Evolutionary conservation across 139 green algal genomes (phyloP).

Genomic region (Pycnococcus provasolii): DNA sequence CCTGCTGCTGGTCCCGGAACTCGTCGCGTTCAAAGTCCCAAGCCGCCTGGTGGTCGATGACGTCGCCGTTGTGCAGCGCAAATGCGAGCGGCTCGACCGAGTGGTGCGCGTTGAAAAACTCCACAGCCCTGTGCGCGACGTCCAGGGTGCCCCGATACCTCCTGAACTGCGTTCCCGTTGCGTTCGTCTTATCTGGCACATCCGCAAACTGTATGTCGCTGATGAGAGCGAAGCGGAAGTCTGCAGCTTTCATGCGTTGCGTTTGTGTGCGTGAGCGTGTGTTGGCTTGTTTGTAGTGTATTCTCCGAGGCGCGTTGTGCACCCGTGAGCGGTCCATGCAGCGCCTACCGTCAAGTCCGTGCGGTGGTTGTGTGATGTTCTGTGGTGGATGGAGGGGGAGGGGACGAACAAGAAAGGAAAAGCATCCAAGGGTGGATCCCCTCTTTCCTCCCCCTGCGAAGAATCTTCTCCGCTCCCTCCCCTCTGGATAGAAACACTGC

Average conservation of each 20-base stretch:
- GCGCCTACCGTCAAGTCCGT: too few relatives aligned
- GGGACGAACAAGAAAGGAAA: too few relatives aligned
- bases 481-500: too few relatives aligned
- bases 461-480: too few relatives aligned
- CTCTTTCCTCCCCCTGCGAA: too few relatives aligned
- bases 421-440: too few relatives aligned
- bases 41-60: conserved; percentile 22
- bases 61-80: conserved; percentile 18
- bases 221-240: conserved; percentile 12
- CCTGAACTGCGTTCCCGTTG: conserved; percentile 9
- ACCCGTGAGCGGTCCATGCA: too few relatives aligned
- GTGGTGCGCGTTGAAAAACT: conserved; percentile 7
- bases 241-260: not conserved
- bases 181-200: conserved; percentile 2
- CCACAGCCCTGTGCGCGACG: conserved; percentile 1
- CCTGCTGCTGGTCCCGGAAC: not conserved
- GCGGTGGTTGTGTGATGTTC: too few relatives aligned
- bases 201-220: conserved; percentile 19
- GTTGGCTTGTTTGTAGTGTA: too few relatives aligned
- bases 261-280: too few relatives aligned
- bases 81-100: not conserved
- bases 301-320: too few relatives aligned
- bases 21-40: conserved; percentile 10
- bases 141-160: conserved; percentile 9
- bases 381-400: too few relatives aligned